Evolutionary conservation across 2,329 filamentous ascomycete genomes (phyloP).

Genomic region (Sclerotinia borealis): DNA sequence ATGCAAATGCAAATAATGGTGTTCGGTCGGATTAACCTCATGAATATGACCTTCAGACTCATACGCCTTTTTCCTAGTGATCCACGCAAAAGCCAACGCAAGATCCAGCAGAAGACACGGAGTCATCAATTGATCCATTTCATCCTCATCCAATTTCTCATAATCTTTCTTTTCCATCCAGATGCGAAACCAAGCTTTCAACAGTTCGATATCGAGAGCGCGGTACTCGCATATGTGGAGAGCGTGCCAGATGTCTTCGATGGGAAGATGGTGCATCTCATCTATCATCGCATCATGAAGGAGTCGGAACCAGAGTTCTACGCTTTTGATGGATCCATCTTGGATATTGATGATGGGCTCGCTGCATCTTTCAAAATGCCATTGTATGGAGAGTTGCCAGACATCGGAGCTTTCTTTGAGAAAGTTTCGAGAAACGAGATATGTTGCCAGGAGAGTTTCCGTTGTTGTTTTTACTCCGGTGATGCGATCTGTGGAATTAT

Average conservation of each 20-base stretch:
- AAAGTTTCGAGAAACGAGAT: constrained; percentile 14
- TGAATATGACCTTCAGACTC: neutral
- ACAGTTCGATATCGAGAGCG: neutral
- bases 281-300: constrained; percentile 14
- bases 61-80: neutral
- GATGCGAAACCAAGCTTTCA: constrained; percentile 14
- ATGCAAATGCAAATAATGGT: neutral
- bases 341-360: constrained; percentile 11
- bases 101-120: no score
- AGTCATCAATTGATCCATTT: constrained; percentile 1
- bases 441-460: constrained; percentile 1
- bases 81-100: no score
- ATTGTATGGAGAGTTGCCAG: constrained; percentile 6
- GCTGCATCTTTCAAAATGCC: no score
- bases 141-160: neutral
- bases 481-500: neutral
- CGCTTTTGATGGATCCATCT: constrained; percentile 12
- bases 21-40: neutral
- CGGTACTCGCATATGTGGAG: constrained; percentile 13
- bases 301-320: constrained; percentile 17
- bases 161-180: neutral
- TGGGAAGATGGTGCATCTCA: constrained; percentile 4
- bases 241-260: constrained; percentile 14
- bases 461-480: neutral
- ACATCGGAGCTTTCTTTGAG: no score